Base-by-base conservation (phyloP, 768 basidiomycete species). In the Tricholoma bakamatsutake region DNA sequence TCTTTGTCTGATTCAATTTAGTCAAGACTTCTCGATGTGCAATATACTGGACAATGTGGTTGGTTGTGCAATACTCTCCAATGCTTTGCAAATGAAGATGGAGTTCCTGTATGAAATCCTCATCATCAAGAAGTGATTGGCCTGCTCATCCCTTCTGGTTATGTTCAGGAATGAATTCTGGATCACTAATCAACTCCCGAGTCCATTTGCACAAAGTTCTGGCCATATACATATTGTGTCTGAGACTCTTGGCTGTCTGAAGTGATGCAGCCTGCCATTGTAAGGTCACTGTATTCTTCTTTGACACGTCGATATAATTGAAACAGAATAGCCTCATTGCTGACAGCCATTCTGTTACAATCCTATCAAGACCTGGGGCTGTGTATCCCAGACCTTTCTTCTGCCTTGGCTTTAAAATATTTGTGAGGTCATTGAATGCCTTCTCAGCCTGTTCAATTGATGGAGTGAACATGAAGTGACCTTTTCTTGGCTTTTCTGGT, bases 171-270 rank as follows among this genome's bases (percentile, higher is more conserved):
- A 28, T 28, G 11, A 46, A 46, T 28, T 46, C 21, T 28, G 45
- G 45, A 28, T 46, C 6, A 3, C 0, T 45, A 27, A 45, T 27
- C 13, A 45, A 45, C 43, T 45, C 43, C 15, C 24, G 12, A 45
- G 43, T 45, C 43, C 43, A 45, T 45, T 45, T 12, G 10, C 12
- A 24, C 43, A 45, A 45, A 3, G 28, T 28, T 24, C 54, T 9
- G 13, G 54, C 57, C 51, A 49, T 56, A 48, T 55, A 59, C n/a
- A 17, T 12, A 11, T 52, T 47, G 7, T 42, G 54, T 27, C 53
- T 40, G 3, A 47, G 39, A 8, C 30, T 46, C 43, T 28, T 2
- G 43, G 43, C 43, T 45, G 24, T 45, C 43, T 45, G 43, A 45
- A 45, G 43, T 45, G 43, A 45, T 45, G 27, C 27, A 15, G 43